Evolutionary conservation across 164 flowering plant genomes (phyloP), one percentile per base, ranked within the genome.

Genomic region (Dillenia suffruticosa): DNA sequence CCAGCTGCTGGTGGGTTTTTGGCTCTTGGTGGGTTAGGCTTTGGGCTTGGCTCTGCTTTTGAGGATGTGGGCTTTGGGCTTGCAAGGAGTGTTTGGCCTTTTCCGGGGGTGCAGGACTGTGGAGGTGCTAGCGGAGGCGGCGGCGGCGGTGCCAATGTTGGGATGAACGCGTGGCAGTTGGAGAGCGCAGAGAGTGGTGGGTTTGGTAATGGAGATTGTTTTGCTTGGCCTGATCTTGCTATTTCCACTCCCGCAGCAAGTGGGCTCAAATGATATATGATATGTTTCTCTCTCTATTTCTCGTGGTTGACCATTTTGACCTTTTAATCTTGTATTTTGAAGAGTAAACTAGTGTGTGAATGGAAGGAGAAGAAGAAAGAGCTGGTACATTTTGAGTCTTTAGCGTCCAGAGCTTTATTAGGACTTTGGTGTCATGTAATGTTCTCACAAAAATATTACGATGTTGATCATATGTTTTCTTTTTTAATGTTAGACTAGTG

Each of bases 151-250:
- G 64, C 22, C 5, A 62, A 47, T 43, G 61, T 8, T 56, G 40
- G 68, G 65, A 32, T 32, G 14, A 63, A 63, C 73, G 59, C 83
- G 63, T 83, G 88, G 93, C 90, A 82, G 65, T 14, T 85, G 9
- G 89, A 77, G 68, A 74, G 49, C 24, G 68, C 65, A 64, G 82
- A 75, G 16, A 82, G 71, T n/a, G 58, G 45, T 56, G 82, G 76
- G 22, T 63, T 73, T 59, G 81, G 64, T 43, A 68, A 68, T 7
- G 83, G 76, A 1, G 85, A 79, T 22, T 80, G 78, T 66, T 84
- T 81, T 56, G 48, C 78, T 56, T 80, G 86, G 84, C 84, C 87
- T 8, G 88, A 84, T 2, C 81, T 84, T 49, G 81, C 84, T 8
- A 79, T 86, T 67, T 79, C 94, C 8, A 78, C 86, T 4, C 71